Percentiles rank a stretch among this genome's conserved stretches.
phyloP scores from a whole-genome alignment of 768 basidiomycete species.

The Russula foetens region DNA sequence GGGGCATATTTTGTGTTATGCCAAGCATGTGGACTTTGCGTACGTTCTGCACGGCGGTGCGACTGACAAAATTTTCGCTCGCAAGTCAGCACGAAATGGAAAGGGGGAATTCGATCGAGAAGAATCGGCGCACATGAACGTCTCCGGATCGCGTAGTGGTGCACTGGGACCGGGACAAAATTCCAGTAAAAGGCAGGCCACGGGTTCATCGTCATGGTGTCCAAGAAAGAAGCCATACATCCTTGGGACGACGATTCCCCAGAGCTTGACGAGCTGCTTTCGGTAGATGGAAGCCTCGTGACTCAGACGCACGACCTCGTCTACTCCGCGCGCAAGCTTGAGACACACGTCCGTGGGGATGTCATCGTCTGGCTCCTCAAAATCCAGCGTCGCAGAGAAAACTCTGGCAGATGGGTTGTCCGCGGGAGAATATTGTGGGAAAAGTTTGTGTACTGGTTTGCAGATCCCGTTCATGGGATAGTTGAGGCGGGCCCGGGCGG shows the following conservation, averaged over 20 bases:
- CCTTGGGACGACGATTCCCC: constrained; percentile 10
- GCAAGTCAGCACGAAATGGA: no score
- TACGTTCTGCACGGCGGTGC: constrained; percentile 6
- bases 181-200: constrained; percentile 12
- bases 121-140: constrained; percentile 1
- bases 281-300: constrained; percentile 16
- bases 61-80: background rate
- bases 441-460: background rate
- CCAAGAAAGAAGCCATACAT: constrained; percentile 15
- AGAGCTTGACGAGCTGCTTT: constrained; percentile 6
- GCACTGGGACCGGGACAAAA: background rate
- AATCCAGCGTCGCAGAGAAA: constrained; percentile 10
- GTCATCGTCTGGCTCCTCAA: background rate
- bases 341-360: constrained; percentile 7
- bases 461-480: background rate
- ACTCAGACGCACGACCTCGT: constrained; percentile 10
- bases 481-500: constrained; percentile 4
- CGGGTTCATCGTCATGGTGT: background rate
- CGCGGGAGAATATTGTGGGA: background rate
- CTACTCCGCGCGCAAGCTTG: constrained; percentile 12
- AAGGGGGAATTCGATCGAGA: background rate
- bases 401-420: background rate
- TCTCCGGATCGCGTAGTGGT: background rate
- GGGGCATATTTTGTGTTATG: constrained; percentile 10
- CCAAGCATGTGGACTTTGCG: constrained; percentile 9